Conservation (phyloP, 176 grass and related monocot genomes). For the Raddia distichophylla region DNA sequence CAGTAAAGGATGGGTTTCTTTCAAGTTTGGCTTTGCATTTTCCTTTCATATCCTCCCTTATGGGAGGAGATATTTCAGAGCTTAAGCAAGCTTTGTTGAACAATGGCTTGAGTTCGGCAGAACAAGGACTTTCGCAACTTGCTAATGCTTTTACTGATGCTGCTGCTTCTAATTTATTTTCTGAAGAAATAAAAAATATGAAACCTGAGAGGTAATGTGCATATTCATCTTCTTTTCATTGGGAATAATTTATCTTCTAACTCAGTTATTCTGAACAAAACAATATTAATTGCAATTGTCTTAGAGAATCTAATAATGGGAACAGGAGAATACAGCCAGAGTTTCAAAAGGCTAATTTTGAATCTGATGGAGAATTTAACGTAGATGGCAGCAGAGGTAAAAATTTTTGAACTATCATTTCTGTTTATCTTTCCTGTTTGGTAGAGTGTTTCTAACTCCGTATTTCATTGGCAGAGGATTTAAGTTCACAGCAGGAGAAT, state of each 20-base stretch:
- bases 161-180: constrained; percentile 36
- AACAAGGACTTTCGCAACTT: constrained; percentile 37
- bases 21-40: constrained; percentile 59
- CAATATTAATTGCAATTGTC: constrained; percentile 27
- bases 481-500: constrained; percentile 54
- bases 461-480: constrained; percentile 38
- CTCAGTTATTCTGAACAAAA: constrained; percentile 1
- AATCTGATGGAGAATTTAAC: constrained; percentile 38
- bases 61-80: constrained; percentile 52
- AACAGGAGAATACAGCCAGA: constrained; percentile 29
- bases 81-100: constrained; percentile 23
- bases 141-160: constrained; percentile 31
- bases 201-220: constrained; percentile 51
- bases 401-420: background rate
- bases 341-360: constrained; percentile 37
- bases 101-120: constrained; percentile 34
- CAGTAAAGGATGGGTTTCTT: constrained; percentile 64
- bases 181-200: constrained; percentile 49
- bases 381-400: constrained; percentile 40
- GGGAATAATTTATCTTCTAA: constrained; percentile 7
- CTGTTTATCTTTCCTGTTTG: background rate
- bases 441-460: constrained; percentile 18
- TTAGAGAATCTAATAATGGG: constrained; percentile 46
- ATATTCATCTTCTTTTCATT: constrained; percentile 16
- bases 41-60: constrained; percentile 76